phyloP scores from a whole-genome alignment of 495 filamentous ascomycete species.

The Podospora pseudoanserina region DNA sequence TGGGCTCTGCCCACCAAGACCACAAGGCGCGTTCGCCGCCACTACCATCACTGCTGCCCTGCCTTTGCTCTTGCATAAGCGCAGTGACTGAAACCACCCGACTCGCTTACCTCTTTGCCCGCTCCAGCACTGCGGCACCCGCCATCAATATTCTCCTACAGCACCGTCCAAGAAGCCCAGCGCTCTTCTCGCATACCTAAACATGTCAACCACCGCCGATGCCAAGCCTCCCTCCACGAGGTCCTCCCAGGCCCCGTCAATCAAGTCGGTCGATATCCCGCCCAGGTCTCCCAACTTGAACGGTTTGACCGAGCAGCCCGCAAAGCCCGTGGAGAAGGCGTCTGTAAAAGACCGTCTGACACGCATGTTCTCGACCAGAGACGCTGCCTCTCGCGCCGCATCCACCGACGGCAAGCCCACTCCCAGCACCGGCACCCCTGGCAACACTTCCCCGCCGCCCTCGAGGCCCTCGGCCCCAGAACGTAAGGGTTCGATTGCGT shows the following conservation, averaged over 20 bases:
- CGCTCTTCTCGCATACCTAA: slow-evolving; percentile 5
- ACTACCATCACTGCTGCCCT: slow-evolving; percentile 24
- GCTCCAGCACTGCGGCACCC: slow-evolving; percentile 10
- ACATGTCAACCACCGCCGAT: slow-evolving; percentile 27
- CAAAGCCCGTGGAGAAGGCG: slow-evolving; percentile 42
- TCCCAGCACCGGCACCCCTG: slow-evolving; percentile 7
- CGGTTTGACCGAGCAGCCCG: slow-evolving; percentile 31
- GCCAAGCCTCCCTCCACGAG: slow-evolving; percentile 39
- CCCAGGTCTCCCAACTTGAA: slow-evolving; percentile 42
- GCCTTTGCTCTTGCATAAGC: slow-evolving; percentile 34
- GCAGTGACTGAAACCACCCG: slow-evolving; percentile 26
- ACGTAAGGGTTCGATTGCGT: slow-evolving; percentile 29
- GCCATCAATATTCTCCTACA: slow-evolving; percentile 2
- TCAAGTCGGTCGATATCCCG: slow-evolving; percentile 41
- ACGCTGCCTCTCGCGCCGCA: slow-evolving; percentile 28
- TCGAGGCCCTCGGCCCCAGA: slow-evolving; percentile 24
- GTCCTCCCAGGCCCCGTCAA: slow-evolving; percentile 45
- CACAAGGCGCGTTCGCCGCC: slow-evolving; percentile 33
- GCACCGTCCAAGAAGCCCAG: slow-evolving; percentile 5
- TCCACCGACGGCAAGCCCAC: slow-evolving; percentile 23
- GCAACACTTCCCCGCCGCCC: slow-evolving; percentile 16
- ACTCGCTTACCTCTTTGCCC: slow-evolving; percentile 22
- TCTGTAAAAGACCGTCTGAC: slow-evolving; percentile 49
- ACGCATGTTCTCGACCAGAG: slow-evolving; percentile 51
- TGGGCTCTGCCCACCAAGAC: slow-evolving; percentile 30